phyloP scores from a whole-genome alignment of 1,139 yeast genomes.

The Geotrichum restrictum region DNA sequence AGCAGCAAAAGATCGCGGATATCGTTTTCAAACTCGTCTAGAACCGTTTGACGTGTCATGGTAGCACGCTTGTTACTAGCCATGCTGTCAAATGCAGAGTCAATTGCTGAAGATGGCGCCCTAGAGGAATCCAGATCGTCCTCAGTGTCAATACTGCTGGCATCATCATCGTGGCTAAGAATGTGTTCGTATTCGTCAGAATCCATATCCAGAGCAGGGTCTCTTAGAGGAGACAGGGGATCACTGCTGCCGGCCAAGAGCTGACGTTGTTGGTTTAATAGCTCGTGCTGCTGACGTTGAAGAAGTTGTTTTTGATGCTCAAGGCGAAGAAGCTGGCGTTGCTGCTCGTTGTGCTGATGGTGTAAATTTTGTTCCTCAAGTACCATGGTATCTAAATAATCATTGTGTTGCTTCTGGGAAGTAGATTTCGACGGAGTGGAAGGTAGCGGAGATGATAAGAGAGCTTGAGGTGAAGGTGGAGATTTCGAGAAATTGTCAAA shows the following conservation, averaged over 20 bases:
- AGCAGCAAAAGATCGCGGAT: slow-evolving; percentile 23
- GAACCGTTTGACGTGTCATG: slow-evolving; percentile 24
- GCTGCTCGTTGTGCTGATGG: not conserved
- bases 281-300: slow-evolving; percentile 6
- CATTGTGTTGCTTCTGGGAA: not conserved
- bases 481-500: not conserved
- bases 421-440: not conserved
- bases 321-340: not conserved
- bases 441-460: not conserved
- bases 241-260: not conserved
- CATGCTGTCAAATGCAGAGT: not conserved
- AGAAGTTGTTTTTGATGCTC: not conserved
- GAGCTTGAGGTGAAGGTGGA: no score
- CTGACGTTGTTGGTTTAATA: not conserved
- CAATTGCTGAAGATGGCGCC: not conserved
- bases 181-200: slow-evolving; percentile 12
- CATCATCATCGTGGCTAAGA: slow-evolving; percentile 4
- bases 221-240: not conserved
- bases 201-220: slow-evolving; percentile 3
- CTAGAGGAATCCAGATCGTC: not conserved
- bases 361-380: slow-evolving; percentile 2
- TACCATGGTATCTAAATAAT: slow-evolving; percentile 4
- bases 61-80: slow-evolving; percentile 6
- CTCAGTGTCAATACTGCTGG: slow-evolving; percentile 5
- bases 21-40: slow-evolving; percentile 27